Conservation (phyloP, 2,329 filamentous ascomycete genomes). For the Amesomyces nigricolor region DNA sequence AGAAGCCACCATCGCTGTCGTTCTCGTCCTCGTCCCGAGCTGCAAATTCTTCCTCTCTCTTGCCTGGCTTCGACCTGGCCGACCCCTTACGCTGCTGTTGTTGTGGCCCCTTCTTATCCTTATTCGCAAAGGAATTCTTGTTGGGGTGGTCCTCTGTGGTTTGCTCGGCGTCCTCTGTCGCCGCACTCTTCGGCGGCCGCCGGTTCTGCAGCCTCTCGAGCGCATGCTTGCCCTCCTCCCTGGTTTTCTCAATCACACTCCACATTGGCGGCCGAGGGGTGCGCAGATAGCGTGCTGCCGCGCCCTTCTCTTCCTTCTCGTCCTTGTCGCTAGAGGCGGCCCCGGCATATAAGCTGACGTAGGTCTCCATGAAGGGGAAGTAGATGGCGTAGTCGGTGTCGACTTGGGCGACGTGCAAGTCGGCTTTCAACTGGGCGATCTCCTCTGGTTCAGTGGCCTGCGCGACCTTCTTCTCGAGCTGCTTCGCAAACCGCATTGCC, state of each 20-base stretch:
- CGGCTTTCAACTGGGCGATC: conserved; percentile 44
- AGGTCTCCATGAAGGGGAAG: conserved; percentile 65
- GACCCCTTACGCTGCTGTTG: background rate
- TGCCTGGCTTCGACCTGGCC: background rate
- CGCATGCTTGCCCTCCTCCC: conserved; percentile 48
- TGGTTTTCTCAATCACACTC: conserved; percentile 59
- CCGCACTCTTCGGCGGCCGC: conserved; percentile 27
- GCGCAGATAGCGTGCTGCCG: conserved; percentile 40
- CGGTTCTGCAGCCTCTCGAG: conserved; percentile 54
- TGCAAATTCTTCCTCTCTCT: background rate
- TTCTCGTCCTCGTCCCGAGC: background rate
- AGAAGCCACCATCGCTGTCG: conserved; percentile 46
- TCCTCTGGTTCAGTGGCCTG: conserved; percentile 47
- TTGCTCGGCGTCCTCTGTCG: background rate
- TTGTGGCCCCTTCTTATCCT: conserved; percentile 7
- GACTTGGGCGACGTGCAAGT: conserved; percentile 64
- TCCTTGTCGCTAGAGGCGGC: conserved; percentile 25
- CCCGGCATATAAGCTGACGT: conserved; percentile 56
- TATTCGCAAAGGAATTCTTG: conserved; percentile 2
- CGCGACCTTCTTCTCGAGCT: conserved; percentile 54
- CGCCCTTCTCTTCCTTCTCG: conserved; percentile 36
- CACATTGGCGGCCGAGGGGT: conserved; percentile 57
- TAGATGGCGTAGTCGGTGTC: conserved; percentile 71
- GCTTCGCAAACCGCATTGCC: conserved; percentile 60
- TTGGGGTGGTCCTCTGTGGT: background rate